Percentiles rank a stretch among this genome's conserved stretches.
Evolutionary conservation across 2,329 filamentous ascomycete genomes (phyloP).

Genomic region (Hymenoscyphus infarciens): DNA sequence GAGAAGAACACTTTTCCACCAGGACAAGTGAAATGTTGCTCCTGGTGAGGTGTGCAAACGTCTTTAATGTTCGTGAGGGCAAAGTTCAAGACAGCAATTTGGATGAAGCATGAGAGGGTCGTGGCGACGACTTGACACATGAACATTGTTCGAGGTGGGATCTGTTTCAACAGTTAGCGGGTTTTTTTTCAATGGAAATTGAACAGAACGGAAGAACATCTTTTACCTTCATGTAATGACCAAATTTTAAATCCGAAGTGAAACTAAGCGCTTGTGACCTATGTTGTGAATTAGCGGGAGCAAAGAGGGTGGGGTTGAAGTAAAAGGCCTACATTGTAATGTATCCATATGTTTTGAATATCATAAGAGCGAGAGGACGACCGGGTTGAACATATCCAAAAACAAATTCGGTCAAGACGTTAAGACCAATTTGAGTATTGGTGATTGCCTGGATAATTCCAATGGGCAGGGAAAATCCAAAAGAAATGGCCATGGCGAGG

Average conservation of each 20-base stretch:
- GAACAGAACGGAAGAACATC: neutral
- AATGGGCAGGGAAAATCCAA: conserved; percentile 61
- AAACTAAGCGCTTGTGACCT: conserved; percentile 41
- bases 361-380: conserved; percentile 69
- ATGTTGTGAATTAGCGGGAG: neutral
- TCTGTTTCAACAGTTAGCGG: conserved; percentile 45
- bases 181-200: conserved; percentile 49
- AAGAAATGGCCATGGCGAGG: conserved; percentile 60
- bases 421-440: conserved; percentile 65
- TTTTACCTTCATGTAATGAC: conserved; percentile 46
- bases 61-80: conserved; percentile 58
- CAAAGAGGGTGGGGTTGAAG: conserved; percentile 29
- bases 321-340: conserved; percentile 65
- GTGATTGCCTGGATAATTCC: conserved; percentile 68
- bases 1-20: conserved; percentile 58
- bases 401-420: conserved; percentile 71
- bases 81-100: conserved; percentile 60
- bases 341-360: conserved; percentile 73
- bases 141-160: conserved; percentile 27
- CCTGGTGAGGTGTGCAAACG: conserved; percentile 56
- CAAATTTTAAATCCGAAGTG: conserved; percentile 48
- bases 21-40: conserved; percentile 54
- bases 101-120: conserved; percentile 57
- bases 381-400: conserved; percentile 72
- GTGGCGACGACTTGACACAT: conserved; percentile 57